A percentile compares a stretch with the other conserved stretches of the same genome.
phyloP scores from a whole-genome alignment of 768 basidiomycete genomes.

The Amanita rubescens region DNA sequence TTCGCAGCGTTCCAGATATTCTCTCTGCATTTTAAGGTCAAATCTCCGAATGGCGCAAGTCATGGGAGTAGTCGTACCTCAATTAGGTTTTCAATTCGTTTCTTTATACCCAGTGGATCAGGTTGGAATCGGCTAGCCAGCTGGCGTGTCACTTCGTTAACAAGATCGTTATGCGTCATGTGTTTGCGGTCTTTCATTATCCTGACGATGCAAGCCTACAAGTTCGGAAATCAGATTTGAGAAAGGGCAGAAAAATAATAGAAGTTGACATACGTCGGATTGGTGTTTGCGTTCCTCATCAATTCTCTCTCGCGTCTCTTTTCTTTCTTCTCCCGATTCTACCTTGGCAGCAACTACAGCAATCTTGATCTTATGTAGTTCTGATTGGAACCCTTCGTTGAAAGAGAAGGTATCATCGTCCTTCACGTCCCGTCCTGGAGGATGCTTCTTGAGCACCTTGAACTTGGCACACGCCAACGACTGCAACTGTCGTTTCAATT shows the following conservation, averaged over 20 bases:
- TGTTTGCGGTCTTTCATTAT: slow-evolving; percentile 96
- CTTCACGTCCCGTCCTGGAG: slow-evolving; percentile 77
- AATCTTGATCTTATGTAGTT: slow-evolving; percentile 88
- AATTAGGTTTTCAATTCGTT: slow-evolving; percentile 86
- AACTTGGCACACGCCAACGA: slow-evolving; percentile 93
- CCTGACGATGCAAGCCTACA: slow-evolving; percentile 93
- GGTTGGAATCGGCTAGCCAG: slow-evolving; percentile 81
- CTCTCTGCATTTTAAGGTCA: slow-evolving; percentile 48
- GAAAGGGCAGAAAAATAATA: slow-evolving; percentile 11
- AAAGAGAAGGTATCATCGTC: slow-evolving; percentile 81
- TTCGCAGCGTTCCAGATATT: slow-evolving; percentile 87
- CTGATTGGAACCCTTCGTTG: slow-evolving; percentile 73
- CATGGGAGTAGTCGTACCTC: slow-evolving; percentile 49
- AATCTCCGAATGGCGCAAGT: neutral
- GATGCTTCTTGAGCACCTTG: slow-evolving; percentile 88
- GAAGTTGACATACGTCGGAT: slow-evolving; percentile 61
- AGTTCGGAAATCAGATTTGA: neutral
- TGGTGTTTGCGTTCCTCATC: slow-evolving; percentile 89
- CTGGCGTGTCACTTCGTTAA: slow-evolving; percentile 88
- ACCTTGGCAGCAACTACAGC: slow-evolving; percentile 82
- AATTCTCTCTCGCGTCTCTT: slow-evolving; percentile 83
- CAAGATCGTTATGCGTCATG: slow-evolving; percentile 80
- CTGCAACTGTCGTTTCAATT: slow-evolving; percentile 89
- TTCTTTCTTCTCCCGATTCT: slow-evolving; percentile 80
- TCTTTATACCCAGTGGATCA: slow-evolving; percentile 83